Evolutionary conservation across 1,284 basidiomycete species (phyloP).

Genomic region (Mycosarcoma maydis): DNA sequence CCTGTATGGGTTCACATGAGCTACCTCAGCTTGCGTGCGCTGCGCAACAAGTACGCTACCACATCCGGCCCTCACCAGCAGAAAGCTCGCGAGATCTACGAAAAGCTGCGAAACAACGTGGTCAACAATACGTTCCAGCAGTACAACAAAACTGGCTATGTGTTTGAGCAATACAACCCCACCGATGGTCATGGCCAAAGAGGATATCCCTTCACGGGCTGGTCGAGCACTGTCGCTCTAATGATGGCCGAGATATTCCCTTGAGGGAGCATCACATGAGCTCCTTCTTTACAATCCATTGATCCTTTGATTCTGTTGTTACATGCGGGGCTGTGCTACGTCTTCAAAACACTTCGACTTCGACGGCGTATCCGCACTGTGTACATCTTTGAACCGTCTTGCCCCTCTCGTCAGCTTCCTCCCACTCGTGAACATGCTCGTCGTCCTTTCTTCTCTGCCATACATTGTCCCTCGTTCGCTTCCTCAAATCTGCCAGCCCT

Average conservation of each 20-base stretch:
- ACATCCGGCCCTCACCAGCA: constrained; percentile 82
- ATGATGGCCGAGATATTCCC: constrained; percentile 65
- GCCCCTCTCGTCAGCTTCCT: constrained; percentile 33
- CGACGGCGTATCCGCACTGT: constrained; percentile 51
- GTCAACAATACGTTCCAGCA: constrained; percentile 89
- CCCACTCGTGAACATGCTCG: constrained; percentile 61
- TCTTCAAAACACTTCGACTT: constrained; percentile 57
- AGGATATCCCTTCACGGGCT: constrained; percentile 71
- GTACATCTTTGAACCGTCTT: constrained; percentile 47
- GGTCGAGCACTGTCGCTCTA: constrained; percentile 61
- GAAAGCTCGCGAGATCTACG: constrained; percentile 80
- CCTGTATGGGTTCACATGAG: constrained; percentile 98
- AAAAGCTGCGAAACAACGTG: constrained; percentile 80
- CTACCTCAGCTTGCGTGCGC: constrained; percentile 81
- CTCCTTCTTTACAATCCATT: too few species aligned
- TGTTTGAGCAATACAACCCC: constrained; percentile 95
- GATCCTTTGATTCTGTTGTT: too few species aligned
- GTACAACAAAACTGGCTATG: constrained; percentile 88
- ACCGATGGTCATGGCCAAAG: constrained; percentile 81
- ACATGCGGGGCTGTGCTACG: too few species aligned
- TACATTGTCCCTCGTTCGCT: constrained; percentile 58
- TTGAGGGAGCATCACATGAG: constrained; percentile 5
- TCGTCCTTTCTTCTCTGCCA: constrained; percentile 60
- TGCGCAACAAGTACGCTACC: constrained; percentile 81
- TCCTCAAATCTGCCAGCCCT: constrained; percentile 56